These are phyloP conservation scores for Saturnispora dispora DNA, from an alignment of 805 yeast species.

Conservation along the genomic window DNA sequence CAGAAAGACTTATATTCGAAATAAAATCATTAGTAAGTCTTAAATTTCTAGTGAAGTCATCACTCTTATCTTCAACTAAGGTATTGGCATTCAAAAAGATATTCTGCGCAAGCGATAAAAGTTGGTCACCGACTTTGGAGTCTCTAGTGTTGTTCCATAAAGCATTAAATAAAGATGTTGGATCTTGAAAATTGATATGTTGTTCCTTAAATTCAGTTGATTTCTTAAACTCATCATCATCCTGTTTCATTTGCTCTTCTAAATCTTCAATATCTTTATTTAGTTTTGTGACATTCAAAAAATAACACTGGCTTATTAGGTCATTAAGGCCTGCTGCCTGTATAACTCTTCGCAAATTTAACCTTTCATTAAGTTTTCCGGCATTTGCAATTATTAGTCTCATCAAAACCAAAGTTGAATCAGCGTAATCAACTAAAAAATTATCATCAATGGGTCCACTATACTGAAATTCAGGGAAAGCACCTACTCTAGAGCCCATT, in stretches of 20 bases:
- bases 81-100: slow-evolving; percentile 42
- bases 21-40: slow-evolving; percentile 47
- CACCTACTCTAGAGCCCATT: slow-evolving; percentile 87
- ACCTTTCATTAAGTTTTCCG: slow-evolving; percentile 30
- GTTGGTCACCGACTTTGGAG: slow-evolving; percentile 49
- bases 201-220: slow-evolving; percentile 31
- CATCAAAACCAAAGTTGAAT: slow-evolving; percentile 41
- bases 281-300: slow-evolving; percentile 34
- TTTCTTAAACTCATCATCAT: slow-evolving; percentile 32
- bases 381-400: slow-evolving; percentile 39
- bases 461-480: slow-evolving; percentile 67
- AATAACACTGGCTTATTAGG: slow-evolving; percentile 29
- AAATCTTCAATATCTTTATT: slow-evolving; percentile 35
- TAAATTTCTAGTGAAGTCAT: slow-evolving; percentile 43
- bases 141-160: slow-evolving; percentile 50
- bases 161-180: slow-evolving; percentile 56
- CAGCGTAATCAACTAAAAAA: slow-evolving; percentile 46
- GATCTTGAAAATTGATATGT: slow-evolving; percentile 56
- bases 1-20: slow-evolving; percentile 43
- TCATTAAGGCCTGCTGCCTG: slow-evolving; percentile 33
- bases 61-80: slow-evolving; percentile 18
- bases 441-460: slow-evolving; percentile 49
- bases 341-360: slow-evolving; percentile 39
- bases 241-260: slow-evolving; percentile 33
- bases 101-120: slow-evolving; percentile 59